Conservation (phyloP, 2,329 filamentous ascomycete species). For the Pseudogymnoascus sp. region DNA sequence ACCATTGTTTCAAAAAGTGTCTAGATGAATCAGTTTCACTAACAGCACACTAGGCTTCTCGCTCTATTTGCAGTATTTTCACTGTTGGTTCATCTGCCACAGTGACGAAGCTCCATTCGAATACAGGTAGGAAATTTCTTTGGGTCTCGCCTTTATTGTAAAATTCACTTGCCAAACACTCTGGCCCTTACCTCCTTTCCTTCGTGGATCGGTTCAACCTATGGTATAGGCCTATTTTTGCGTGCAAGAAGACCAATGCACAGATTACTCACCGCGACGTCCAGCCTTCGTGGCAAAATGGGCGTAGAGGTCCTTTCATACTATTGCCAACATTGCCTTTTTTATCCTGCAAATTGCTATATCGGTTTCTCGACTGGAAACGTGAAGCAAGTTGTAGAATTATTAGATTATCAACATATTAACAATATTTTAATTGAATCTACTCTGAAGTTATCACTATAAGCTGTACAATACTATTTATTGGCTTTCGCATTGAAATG, state of each 20-base stretch:
- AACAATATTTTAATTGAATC: background rate
- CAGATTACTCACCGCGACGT: constrained; percentile 66
- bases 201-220: constrained; percentile 37
- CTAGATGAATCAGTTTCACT: background rate
- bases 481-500: background rate
- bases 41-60: background rate
- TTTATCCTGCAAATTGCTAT: background rate
- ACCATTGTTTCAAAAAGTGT: background rate
- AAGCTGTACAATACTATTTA: background rate
- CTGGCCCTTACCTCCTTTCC: constrained; percentile 62
- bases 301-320: constrained; percentile 66
- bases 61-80: background rate
- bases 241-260: constrained; percentile 65
- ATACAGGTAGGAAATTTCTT: background rate
- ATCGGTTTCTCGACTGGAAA: background rate
- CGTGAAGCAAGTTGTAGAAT: background rate
- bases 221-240: constrained; percentile 80
- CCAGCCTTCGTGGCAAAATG: constrained; percentile 44
- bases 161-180: constrained; percentile 64
- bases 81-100: background rate
- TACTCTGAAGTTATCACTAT: background rate
- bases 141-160: background rate
- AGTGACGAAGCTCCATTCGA: background rate
- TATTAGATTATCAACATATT: background rate
- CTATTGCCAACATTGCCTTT: constrained; percentile 51